Evolutionary conservation across 495 filamentous ascomycete genomes (phyloP), one percentile per base, ranked within the genome.

Genomic region (Astrothelium macrocarpum): DNA sequence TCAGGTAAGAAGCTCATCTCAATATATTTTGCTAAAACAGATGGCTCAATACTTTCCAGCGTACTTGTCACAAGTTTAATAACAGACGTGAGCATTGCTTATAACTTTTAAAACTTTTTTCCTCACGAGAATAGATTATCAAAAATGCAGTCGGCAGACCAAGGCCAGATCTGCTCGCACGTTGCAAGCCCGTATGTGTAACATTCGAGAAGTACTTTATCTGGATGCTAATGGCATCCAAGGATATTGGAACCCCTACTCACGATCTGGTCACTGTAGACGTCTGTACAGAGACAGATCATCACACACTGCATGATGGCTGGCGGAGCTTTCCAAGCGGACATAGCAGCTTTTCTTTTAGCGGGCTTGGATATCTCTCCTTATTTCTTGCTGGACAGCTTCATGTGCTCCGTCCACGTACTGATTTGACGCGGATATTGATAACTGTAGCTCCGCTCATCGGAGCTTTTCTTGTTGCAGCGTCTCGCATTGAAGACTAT

Each of bases 291-390:
- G 82, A 96, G 72, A 80, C 82, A 0, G 77, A 87, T 66, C 83
- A 87, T 64, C 90, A 93, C 68, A 84, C 80, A 2, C 78, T 97
- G 2, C 89, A 96, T 66, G 93, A 97, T 72, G 93, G 93, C 9
- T 97, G 90, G 87, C 84, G 92, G 45, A 91, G 87, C 59, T 97
- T 97, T 66, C 93, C 93, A 2, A 90, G 86, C 61, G 93, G 93
- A 2, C 93, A 97, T 71, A 88, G 84, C 61, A 89, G 85, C 70
- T 94, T 95, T 66, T 83, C 90, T 0, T 97, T 96, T 68, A 82
- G 81, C 63, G 93, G 93, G 0, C 76, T 97, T 23, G 93, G 93
- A 0, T 96, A 90, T 70, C 69, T 96, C 28, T 81, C 85, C 1
- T 76, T 95, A 70, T 96, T 91, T 72, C 72, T 93, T 25, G 84